phyloP scores from a whole-genome alignment of 139 green algal species.

The Astrephomene gubernaculifera region DNA sequence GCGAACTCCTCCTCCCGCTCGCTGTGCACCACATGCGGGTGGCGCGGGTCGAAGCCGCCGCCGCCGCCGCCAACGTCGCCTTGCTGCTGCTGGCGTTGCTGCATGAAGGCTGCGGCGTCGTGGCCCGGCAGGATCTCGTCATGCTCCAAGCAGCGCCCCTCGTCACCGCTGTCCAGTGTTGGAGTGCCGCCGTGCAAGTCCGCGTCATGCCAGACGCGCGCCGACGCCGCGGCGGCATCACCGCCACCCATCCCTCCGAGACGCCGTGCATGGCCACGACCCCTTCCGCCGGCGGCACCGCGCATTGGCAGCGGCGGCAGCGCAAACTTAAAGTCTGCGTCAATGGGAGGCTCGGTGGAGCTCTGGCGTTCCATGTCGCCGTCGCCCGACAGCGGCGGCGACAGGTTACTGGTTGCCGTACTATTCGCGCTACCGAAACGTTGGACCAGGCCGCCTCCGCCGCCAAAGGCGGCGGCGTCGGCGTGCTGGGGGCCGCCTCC shows the following conservation, averaged over 20 bases:
- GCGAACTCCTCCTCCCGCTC: constrained; percentile 20
- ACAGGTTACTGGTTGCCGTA: neutral
- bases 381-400: neutral
- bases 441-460: neutral
- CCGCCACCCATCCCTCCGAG: neutral
- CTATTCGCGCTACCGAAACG: neutral
- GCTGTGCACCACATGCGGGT: neutral
- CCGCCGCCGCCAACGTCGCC: neutral
- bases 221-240: neutral
- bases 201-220: constrained; percentile 8
- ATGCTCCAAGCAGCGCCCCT: constrained; percentile 23
- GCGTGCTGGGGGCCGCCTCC: neutral
- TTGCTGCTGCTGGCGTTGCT: constrained; percentile 8
- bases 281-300: neutral
- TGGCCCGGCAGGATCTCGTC: constrained; percentile 34
- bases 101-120: constrained; percentile 17
- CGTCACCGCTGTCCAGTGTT: constrained; percentile 28
- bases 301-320: neutral
- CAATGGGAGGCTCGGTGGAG: neutral
- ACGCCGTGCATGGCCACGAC: neutral
- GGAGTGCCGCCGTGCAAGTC: constrained; percentile 37
- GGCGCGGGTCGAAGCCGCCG: neutral
- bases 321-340: constrained; percentile 2
- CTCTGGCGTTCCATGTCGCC: neutral
- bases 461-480: neutral